Evolutionary conservation across 2,329 filamentous ascomycete species (phyloP).

Genomic region (Stemphylium beticola): DNA sequence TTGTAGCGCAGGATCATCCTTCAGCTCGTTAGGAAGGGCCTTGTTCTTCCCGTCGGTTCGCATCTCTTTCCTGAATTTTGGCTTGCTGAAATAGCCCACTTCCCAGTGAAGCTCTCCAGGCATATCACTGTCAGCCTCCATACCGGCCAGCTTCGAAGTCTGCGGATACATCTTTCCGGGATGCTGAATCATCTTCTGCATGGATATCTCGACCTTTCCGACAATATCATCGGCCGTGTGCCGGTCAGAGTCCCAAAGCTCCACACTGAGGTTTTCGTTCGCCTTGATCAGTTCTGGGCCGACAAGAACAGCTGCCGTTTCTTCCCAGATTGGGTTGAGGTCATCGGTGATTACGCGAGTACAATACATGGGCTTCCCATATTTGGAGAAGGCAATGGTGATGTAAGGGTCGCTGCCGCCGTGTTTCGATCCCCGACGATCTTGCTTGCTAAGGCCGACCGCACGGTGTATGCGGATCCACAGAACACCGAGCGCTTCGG

Average conservation of each 20-base stretch:
- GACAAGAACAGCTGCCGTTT: constrained; percentile 83
- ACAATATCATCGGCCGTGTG: constrained; percentile 93
- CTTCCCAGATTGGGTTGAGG: constrained; percentile 90
- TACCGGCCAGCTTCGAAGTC: constrained; percentile 79
- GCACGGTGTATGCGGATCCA: constrained; percentile 93
- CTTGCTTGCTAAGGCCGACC: constrained; percentile 87
- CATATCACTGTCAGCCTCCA: constrained; percentile 86
- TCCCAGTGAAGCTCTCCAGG: constrained; percentile 95
- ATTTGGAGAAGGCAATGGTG: constrained; percentile 93
- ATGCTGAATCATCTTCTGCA: constrained; percentile 94
- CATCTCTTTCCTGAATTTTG: constrained; percentile 81
- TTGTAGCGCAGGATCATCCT: constrained; percentile 77
- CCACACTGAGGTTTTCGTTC: constrained; percentile 89
- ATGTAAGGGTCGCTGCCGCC: constrained; percentile 96
- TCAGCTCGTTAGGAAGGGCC: constrained; percentile 74
- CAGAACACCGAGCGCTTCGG: constrained; percentile 82
- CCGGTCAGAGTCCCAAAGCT: constrained; percentile 95
- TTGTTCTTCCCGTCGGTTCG: constrained; percentile 86
- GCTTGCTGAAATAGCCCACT: constrained; percentile 92
- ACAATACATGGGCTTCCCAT: constrained; percentile 96
- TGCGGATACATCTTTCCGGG: constrained; percentile 93
- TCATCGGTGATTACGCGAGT: constrained; percentile 95
- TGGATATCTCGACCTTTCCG: constrained; percentile 90
- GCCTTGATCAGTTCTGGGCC: constrained; percentile 90
- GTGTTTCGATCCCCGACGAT: constrained; percentile 77